Evolutionary conservation across 1,284 basidiomycete species (phyloP).

Genomic region (Chondrostereum purpureum): DNA sequence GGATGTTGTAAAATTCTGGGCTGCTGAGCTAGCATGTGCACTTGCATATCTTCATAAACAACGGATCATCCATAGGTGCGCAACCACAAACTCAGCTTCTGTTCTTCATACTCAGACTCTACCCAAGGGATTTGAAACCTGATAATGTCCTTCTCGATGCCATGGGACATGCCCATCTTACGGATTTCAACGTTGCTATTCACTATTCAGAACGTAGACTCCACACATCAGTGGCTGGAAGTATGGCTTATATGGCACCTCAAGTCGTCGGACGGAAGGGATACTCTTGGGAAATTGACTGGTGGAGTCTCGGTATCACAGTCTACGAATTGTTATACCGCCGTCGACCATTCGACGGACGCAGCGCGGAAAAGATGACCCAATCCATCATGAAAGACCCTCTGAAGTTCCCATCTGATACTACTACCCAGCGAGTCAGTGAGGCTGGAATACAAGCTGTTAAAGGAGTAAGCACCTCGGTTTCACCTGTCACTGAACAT

Average conservation of each 20-base stretch:
- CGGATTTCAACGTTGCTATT: conserved; percentile 98
- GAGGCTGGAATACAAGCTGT: conserved; percentile 35
- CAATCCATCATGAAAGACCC: conserved; percentile 71
- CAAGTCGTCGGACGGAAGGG: conserved; percentile 76
- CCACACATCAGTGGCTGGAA: conserved; percentile 90
- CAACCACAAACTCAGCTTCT: conserved; percentile 9
- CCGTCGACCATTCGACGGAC: conserved; percentile 84
- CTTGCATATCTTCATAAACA: conserved; percentile 87
- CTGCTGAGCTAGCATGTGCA: conserved; percentile 82
- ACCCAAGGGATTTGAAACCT: conserved; percentile 83
- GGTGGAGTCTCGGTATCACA: conserved; percentile 92
- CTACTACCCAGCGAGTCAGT: conserved; percentile 37
- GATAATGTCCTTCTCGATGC: conserved; percentile 95
- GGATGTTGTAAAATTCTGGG: conserved; percentile 81
- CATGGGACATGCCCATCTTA: conserved; percentile 90
- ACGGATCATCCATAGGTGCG: conserved; percentile 89
- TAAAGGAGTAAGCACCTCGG: conserved; percentile 37
- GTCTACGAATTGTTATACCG: conserved; percentile 87
- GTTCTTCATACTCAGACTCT: conserved; percentile 22
- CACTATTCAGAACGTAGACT: conserved; percentile 86
- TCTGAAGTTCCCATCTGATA: conserved; percentile 55
- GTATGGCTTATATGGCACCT: conserved; percentile 99
- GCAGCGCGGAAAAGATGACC: conserved; percentile 79
- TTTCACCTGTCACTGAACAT: conserved; percentile 6
- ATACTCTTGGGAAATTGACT: conserved; percentile 88